Conservation (phyloP, 2,329 filamentous ascomycete genomes). For the Xylaria multiplex region DNA sequence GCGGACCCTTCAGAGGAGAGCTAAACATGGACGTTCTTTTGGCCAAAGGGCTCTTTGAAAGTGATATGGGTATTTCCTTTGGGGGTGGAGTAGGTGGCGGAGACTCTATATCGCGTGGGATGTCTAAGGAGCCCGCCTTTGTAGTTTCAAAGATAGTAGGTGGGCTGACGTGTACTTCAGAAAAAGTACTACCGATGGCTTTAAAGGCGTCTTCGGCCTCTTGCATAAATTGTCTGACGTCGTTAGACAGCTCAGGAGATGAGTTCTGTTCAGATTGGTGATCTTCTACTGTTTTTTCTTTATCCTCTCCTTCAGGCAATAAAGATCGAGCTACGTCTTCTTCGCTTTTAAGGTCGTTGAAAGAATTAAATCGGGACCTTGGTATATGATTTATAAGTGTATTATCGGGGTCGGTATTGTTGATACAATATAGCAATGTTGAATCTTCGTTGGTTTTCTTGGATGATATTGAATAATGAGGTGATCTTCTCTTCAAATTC, state of each 20-base stretch:
- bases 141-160: constrained; percentile 35
- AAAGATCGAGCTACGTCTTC: constrained; percentile 36
- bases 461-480: constrained; percentile 51
- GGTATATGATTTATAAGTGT: constrained; percentile 41
- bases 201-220: constrained; percentile 63
- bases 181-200: constrained; percentile 55
- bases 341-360: constrained; percentile 13
- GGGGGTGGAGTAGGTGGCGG: constrained; percentile 38
- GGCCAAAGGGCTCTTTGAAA: constrained; percentile 25
- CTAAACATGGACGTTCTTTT: constrained; percentile 9
- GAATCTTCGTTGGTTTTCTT: constrained; percentile 43
- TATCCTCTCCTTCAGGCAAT: constrained; percentile 44
- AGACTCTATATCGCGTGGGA: constrained; percentile 26
- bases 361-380: constrained; percentile 32
- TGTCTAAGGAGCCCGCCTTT: constrained; percentile 41
- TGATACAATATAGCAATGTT: constrained; percentile 42
- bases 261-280: constrained; percentile 29
- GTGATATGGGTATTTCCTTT: constrained; percentile 28
- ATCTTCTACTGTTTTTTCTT: constrained; percentile 38
- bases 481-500: constrained; percentile 47
- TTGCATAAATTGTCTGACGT: constrained; percentile 58
- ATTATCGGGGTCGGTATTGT: constrained; percentile 44
- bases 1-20: constrained; percentile 17
- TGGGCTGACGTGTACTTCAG: constrained; percentile 50
- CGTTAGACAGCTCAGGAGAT: constrained; percentile 48